These are phyloP conservation scores for Scytalidium sp. DNA, from an alignment of 2,329 filamentous ascomycete species.

Conservation along the genomic window DNA sequence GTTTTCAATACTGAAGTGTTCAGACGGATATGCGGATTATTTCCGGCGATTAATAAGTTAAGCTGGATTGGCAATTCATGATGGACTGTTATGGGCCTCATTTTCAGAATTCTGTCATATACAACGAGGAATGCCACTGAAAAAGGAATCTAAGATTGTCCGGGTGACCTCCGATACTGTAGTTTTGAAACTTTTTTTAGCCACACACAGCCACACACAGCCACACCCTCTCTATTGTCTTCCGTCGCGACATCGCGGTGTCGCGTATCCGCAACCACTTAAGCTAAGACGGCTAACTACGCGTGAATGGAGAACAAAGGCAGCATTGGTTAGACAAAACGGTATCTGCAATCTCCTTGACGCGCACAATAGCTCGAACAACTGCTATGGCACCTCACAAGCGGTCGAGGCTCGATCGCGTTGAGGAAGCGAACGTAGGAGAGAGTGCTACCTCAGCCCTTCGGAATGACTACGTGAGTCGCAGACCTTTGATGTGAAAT, in stretches of 20 bases:
- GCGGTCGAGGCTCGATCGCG: slow-evolving; percentile 30
- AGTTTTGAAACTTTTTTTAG: neutral
- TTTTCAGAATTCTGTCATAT: too few relatives aligned
- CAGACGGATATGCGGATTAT: too few relatives aligned
- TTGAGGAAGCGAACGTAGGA: slow-evolving; percentile 29
- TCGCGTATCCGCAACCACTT: neutral
- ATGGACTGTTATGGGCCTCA: too few relatives aligned
- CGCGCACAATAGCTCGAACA: neutral
- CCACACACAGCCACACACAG: neutral
- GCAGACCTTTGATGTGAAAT: neutral
- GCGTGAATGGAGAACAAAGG: neutral
- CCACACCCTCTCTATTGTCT: neutral
- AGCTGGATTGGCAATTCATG: too few relatives aligned
- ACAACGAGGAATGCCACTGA: too few relatives aligned
- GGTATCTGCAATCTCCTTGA: neutral
- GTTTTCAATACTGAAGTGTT: too few relatives aligned
- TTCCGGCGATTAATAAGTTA: too few relatives aligned
- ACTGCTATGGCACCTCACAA: slow-evolving; percentile 38
- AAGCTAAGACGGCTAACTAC: neutral
- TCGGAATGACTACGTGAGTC: slow-evolving; percentile 27
- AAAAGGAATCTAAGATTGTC: too few relatives aligned
- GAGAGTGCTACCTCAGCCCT: slow-evolving; percentile 25
- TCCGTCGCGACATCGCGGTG: neutral
- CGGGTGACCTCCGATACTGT: too few relatives aligned
- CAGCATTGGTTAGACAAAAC: too few relatives aligned